Evolutionary conservation across 331 rosid species (phyloP).

Genomic region (Acacia pycnantha): DNA sequence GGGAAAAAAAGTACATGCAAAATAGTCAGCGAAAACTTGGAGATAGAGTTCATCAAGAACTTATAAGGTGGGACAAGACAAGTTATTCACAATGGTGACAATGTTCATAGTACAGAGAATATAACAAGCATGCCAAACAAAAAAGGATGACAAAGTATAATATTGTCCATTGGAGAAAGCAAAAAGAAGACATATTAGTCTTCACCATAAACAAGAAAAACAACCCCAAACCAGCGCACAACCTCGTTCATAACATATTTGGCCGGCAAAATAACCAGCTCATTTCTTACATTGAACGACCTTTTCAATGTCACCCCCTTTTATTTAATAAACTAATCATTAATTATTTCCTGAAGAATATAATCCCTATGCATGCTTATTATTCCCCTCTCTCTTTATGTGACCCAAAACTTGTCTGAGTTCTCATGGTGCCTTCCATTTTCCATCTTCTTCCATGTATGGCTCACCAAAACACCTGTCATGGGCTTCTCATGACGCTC

Average conservation of each 20-base stretch:
- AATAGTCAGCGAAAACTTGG: background rate
- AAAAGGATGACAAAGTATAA: background rate
- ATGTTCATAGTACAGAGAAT: background rate
- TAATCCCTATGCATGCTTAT: constrained; percentile 21
- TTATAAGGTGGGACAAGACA: background rate
- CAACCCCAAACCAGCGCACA: constrained; percentile 9
- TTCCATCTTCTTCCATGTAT: constrained; percentile 4
- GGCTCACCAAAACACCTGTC: constrained; percentile 15
- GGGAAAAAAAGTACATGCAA: too few relatives aligned
- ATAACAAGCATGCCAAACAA: background rate
- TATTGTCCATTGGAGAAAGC: background rate
- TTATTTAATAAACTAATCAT: background rate
- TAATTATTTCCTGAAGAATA: background rate
- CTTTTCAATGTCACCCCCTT: constrained; percentile 26
- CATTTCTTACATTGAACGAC: constrained; percentile 30
- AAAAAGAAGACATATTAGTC: background rate
- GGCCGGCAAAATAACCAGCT: constrained; percentile 55
- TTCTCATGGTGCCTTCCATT: constrained; percentile 6
- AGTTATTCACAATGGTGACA: background rate
- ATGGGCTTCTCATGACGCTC: constrained; percentile 8
- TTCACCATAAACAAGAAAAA: constrained; percentile 30
- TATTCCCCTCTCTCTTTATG: background rate
- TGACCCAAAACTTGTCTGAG: background rate
- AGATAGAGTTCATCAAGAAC: background rate
- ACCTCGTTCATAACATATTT: background rate